These are phyloP conservation scores for Cardamine occulta DNA, from an alignment of 345 rosid genomes.

Conservation along the genomic window DNA sequence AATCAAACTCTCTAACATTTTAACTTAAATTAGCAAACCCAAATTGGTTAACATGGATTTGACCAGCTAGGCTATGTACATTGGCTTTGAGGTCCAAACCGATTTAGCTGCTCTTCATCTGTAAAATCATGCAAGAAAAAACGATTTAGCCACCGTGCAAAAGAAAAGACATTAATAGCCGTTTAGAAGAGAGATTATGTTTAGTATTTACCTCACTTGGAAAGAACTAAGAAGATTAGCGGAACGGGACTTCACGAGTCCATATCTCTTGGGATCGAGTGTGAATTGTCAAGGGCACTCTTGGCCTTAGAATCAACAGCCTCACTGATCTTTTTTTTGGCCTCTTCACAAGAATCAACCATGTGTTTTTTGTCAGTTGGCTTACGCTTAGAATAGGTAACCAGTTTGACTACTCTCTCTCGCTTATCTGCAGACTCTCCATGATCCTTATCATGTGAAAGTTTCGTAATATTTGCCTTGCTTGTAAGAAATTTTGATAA, in stretches of 20 bases:
- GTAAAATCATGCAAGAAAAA: not conserved
- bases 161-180: not conserved
- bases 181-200: not conserved
- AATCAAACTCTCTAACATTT: conserved; percentile 23
- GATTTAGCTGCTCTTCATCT: conserved; percentile 25
- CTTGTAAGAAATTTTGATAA: conserved; percentile 21
- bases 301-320: conserved; percentile 32
- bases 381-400: conserved; percentile 43
- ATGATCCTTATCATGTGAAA: conserved; percentile 13
- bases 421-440: conserved; percentile 33
- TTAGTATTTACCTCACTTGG: conserved; percentile 10
- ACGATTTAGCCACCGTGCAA: no score
- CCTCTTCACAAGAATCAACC: conserved; percentile 31
- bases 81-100: conserved; percentile 18
- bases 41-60: conserved; percentile 31
- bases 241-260: conserved; percentile 21
- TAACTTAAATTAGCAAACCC: conserved; percentile 29
- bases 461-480: conserved; percentile 16
- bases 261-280: conserved; percentile 6
- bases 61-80: conserved; percentile 35
- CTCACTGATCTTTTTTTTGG: conserved; percentile 21
- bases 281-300: conserved; percentile 24
- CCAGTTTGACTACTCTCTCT: conserved; percentile 42
- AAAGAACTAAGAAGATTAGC: not conserved
- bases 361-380: conserved; percentile 37